Evolutionary conservation across 805 yeast genomes (phyloP).

Genomic region (Zygotorulaspora florentina): DNA sequence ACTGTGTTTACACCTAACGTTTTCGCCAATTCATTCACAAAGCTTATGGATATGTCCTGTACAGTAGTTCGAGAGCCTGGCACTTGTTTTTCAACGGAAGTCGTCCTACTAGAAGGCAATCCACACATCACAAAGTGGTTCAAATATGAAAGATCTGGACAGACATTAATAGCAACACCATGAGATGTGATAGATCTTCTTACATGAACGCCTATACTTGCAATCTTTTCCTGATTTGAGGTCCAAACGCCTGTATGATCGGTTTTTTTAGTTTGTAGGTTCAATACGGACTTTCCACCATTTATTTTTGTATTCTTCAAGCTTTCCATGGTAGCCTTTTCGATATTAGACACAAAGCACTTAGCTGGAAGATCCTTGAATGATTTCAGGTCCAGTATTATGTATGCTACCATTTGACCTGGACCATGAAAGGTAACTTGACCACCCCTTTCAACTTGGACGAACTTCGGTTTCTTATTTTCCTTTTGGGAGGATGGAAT

Average conservation of each 20-base stretch:
- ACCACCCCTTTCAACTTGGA: conserved; percentile 89
- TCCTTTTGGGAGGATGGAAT: conserved; percentile 24
- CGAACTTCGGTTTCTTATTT: conserved; percentile 51
- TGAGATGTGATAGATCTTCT: conserved; percentile 82
- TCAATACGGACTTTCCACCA: conserved; percentile 9
- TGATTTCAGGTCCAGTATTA: conserved; percentile 64
- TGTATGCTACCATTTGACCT: conserved; percentile 87
- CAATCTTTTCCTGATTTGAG: conserved; percentile 55
- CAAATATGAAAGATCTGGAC: conserved; percentile 67
- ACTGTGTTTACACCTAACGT: conserved; percentile 37
- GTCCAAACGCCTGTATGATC: conserved; percentile 90
- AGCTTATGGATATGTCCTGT: conserved; percentile 40
- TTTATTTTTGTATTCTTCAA: conserved; percentile 29
- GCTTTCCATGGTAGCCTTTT: conserved; percentile 50
- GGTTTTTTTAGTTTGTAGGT: conserved; percentile 41
- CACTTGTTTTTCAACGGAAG: conserved; percentile 42
- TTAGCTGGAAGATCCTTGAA: conserved; percentile 55
- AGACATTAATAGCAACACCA: conserved; percentile 79
- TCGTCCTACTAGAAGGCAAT: conserved; percentile 55
- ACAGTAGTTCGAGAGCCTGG: conserved; percentile 25
- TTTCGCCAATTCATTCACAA: conserved; percentile 44
- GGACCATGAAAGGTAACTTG: conserved; percentile 96
- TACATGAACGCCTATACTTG: conserved; percentile 86
- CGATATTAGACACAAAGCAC: conserved; percentile 63
- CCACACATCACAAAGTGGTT: conserved; percentile 85